Conservation (phyloP, 108 stramenopile species). For the Pseudonitzschia pungens region DNA sequence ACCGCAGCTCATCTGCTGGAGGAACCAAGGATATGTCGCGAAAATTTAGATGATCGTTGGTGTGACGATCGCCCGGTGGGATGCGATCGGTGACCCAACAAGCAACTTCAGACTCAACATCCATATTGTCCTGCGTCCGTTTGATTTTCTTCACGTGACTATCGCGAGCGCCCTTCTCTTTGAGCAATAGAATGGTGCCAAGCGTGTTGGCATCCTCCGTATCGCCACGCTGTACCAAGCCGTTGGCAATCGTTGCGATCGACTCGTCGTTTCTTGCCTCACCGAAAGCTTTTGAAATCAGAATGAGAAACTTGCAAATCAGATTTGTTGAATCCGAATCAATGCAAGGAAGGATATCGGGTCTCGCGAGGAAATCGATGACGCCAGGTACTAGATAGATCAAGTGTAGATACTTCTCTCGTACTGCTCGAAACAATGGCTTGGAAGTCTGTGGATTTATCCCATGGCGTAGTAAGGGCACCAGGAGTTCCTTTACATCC, state of each 20-base stretch:
- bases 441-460: slow-evolving; percentile 33
- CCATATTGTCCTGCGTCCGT: neutral
- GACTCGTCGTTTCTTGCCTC: slow-evolving; percentile 35
- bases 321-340: slow-evolving; percentile 6
- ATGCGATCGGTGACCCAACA: slow-evolving; percentile 45
- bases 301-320: slow-evolving; percentile 34
- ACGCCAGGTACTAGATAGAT: slow-evolving; percentile 31
- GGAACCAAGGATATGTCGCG: slow-evolving; percentile 52
- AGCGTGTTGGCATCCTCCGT: slow-evolving; percentile 19
- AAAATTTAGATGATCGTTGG: slow-evolving; percentile 49
- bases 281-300: slow-evolving; percentile 23
- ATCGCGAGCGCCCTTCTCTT: slow-evolving; percentile 10
- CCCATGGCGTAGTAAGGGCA: slow-evolving; percentile 32
- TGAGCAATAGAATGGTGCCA: slow-evolving; percentile 36
- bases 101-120: slow-evolving; percentile 12
- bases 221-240: slow-evolving; percentile 20
- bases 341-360: slow-evolving; percentile 8
- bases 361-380: slow-evolving; percentile 24
- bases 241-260: slow-evolving; percentile 31
- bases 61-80: slow-evolving; percentile 53
- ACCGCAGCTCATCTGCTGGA: slow-evolving; percentile 40
- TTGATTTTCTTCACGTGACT: neutral
- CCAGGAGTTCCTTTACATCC: slow-evolving; percentile 30
- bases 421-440: slow-evolving; percentile 31
- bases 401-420: slow-evolving; percentile 18